Evolutionary conservation across 371 early-diverging fungal genomes (phyloP).

Genomic region (Actinomortierella wolfii): DNA sequence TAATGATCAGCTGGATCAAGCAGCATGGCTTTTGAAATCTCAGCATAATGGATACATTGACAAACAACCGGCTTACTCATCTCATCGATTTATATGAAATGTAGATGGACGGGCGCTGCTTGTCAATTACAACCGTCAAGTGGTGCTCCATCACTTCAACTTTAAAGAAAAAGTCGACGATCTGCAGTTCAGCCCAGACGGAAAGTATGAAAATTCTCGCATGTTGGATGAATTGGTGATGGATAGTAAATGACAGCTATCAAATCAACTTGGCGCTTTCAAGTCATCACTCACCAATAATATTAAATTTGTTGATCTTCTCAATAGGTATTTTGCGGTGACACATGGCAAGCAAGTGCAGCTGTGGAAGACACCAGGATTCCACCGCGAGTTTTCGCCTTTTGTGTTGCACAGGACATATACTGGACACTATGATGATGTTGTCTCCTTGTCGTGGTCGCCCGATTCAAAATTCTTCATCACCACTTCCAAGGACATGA

Average conservation of each 20-base stretch:
- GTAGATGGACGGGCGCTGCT: constrained; percentile 89
- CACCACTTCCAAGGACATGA: constrained; percentile 92
- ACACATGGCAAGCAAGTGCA: constrained; percentile 85
- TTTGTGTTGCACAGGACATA: constrained; percentile 80
- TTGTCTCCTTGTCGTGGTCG: constrained; percentile 87
- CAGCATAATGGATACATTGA: background rate
- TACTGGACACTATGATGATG: constrained; percentile 90
- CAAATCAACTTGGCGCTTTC: background rate
- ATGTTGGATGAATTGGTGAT: background rate
- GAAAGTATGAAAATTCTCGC: constrained; percentile 49
- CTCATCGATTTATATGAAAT: background rate
- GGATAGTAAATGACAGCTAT: background rate
- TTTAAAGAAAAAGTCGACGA: constrained; percentile 83
- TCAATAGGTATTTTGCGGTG: constrained; percentile 78
- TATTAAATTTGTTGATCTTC: constrained; percentile 2
- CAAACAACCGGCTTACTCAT: background rate
- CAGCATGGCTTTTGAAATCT: background rate
- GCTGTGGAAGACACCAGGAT: constrained; percentile 95
- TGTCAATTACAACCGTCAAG: constrained; percentile 82
- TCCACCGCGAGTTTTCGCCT: constrained; percentile 89
- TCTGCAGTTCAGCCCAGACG: constrained; percentile 83
- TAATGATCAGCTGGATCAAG: constrained; percentile 21
- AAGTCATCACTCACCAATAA: background rate
- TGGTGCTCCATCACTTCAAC: constrained; percentile 86
- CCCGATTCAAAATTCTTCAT: constrained; percentile 84